These are phyloP conservation scores for Asterochloris erici DNA, from an alignment of 139 green algal genomes.

Conservation along the genomic window DNA sequence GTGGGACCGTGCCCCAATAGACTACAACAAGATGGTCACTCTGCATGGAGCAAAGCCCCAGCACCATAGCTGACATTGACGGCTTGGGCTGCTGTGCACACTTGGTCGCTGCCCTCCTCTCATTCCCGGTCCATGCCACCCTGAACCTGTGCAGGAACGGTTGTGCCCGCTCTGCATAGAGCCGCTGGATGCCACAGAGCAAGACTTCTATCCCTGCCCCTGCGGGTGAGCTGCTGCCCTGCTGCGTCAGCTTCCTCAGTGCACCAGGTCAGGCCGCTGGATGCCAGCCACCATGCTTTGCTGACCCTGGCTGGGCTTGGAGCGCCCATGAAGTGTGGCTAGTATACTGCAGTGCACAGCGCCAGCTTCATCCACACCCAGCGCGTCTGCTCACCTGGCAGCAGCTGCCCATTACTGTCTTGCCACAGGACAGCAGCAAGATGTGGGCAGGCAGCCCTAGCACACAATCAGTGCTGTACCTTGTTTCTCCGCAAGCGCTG, in stretches of 20 bases:
- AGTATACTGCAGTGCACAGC: background rate
- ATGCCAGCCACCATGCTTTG: background rate
- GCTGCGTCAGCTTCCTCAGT: background rate
- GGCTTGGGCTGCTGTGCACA: background rate
- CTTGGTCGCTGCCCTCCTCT: background rate
- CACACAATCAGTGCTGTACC: too few relatives aligned
- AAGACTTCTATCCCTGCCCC: conserved; percentile 37
- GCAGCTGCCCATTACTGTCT: background rate
- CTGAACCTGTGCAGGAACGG: conserved; percentile 8
- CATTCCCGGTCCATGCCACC: background rate
- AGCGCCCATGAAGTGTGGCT: too few relatives aligned
- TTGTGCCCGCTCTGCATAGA: conserved; percentile 48
- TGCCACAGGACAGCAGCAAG: too few relatives aligned
- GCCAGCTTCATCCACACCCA: background rate
- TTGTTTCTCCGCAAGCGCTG: too few relatives aligned
- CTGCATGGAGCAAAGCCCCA: background rate
- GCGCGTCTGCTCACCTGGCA: background rate
- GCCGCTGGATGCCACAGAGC: conserved; percentile 40
- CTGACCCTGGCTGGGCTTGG: too few relatives aligned
- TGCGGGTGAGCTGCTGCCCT: conserved; percentile 31
- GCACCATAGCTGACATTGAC: background rate
- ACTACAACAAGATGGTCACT: background rate
- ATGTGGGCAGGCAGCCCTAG: too few relatives aligned
- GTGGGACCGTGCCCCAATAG: background rate
- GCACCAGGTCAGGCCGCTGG: background rate